phyloP scores from a whole-genome alignment of 2,329 filamentous ascomycete species.

The Talaromyces sp. region DNA sequence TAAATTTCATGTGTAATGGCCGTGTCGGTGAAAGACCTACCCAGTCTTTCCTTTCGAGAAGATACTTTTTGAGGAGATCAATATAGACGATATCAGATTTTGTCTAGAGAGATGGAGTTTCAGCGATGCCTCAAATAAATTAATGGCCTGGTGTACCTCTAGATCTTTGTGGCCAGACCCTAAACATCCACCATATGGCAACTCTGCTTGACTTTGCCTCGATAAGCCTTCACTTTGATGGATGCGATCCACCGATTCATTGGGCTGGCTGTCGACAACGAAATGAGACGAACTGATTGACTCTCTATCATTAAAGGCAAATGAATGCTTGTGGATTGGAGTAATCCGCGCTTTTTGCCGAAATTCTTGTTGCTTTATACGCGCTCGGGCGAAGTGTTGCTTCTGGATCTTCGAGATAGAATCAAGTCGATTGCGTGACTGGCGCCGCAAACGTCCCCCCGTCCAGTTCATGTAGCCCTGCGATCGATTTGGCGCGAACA shows the following conservation, averaged over 20 bases:
- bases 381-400: conserved; percentile 35
- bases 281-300: background rate
- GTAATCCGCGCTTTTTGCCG: conserved; percentile 15
- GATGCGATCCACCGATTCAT: background rate
- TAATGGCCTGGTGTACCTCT: background rate
- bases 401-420: conserved; percentile 29
- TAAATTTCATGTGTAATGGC: conserved; percentile 34
- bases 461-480: conserved; percentile 43
- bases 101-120: background rate
- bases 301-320: background rate
- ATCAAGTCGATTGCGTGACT: conserved; percentile 33
- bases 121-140: background rate
- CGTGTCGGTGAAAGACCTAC: conserved; percentile 33
- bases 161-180: background rate
- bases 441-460: conserved; percentile 41
- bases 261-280: background rate
- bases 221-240: background rate
- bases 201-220: background rate
- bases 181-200: background rate
- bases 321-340: conserved; percentile 17
- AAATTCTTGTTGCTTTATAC: conserved; percentile 20
- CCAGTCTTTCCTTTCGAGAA: conserved; percentile 39
- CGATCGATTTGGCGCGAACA: background rate
- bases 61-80: conserved; percentile 30
- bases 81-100: conserved; percentile 18